Conservation (phyloP, 2,329 filamentous ascomycete species). For the Fusarium irregulare region DNA sequence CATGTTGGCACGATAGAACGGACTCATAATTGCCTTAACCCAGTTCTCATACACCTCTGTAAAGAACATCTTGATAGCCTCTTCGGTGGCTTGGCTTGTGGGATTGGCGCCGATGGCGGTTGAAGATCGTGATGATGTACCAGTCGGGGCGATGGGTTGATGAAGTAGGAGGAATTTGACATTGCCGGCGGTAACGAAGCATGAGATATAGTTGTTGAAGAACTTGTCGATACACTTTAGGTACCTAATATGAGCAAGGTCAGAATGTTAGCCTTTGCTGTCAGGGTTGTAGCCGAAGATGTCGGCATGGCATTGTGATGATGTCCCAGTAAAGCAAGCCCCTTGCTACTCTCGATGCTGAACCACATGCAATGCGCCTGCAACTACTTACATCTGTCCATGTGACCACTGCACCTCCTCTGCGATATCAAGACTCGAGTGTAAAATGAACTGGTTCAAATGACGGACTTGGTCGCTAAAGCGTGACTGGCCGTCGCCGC, state of each 20-base stretch:
- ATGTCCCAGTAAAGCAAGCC: neutral
- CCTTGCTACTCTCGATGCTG: neutral
- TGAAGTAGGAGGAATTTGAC: conserved; percentile 95
- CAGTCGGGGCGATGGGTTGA: conserved; percentile 69
- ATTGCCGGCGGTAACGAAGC: conserved; percentile 92
- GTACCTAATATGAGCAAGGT: conserved; percentile 70
- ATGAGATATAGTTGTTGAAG: conserved; percentile 94
- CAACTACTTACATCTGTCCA: conserved; percentile 75
- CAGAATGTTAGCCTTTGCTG: neutral
- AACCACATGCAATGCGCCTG: neutral
- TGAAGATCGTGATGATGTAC: conserved; percentile 64
- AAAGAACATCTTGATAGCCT: conserved; percentile 96
- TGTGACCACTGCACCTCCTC: conserved; percentile 96
- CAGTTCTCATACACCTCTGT: conserved; percentile 95
- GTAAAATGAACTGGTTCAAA: conserved; percentile 97
- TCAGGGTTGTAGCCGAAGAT: neutral
- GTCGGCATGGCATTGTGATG: neutral
- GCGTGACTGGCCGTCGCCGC: conserved; percentile 90
- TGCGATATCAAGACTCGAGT: conserved; percentile 92
- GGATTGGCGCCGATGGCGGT: conserved; percentile 86
- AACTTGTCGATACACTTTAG: conserved; percentile 97
- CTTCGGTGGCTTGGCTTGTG: conserved; percentile 89
- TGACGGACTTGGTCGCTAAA: conserved; percentile 90
- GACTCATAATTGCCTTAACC: conserved; percentile 97
- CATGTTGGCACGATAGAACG: conserved; percentile 90